Percentiles rank a stretch among this genome's conserved stretches.
These are phyloP conservation scores for Drosera spatulata DNA, from an alignment of 179 eudicot genomes.

Conservation along the genomic window DNA sequence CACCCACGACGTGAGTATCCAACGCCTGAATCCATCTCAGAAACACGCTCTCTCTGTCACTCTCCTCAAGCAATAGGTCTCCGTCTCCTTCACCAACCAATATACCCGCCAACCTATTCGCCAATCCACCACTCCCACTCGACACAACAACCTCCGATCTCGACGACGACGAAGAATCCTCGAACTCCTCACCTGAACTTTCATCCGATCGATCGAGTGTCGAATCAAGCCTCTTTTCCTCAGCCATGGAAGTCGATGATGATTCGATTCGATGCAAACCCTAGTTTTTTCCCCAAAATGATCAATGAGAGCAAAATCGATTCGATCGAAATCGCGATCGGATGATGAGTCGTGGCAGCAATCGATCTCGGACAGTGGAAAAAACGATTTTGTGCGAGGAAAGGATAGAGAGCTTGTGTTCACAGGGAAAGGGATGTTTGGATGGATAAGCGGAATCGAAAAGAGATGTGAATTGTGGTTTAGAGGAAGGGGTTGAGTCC, in stretches of 20 bases:
- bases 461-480: no score
- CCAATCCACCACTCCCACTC: constrained; percentile 16
- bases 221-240: constrained; percentile 14
- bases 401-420: no score
- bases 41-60: constrained; percentile 29
- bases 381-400: no score
- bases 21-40: constrained; percentile 58
- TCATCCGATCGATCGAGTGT: constrained; percentile 5
- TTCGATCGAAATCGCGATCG: no score
- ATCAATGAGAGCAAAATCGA: no score
- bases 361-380: no score
- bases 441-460: no score
- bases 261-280: no score
- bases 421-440: no score
- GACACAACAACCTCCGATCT: constrained; percentile 9
- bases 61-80: constrained; percentile 47
- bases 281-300: no score
- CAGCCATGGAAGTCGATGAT: constrained; percentile 12
- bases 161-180: neutral
- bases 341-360: no score
- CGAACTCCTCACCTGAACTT: constrained; percentile 3
- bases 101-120: constrained; percentile 34
- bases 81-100: constrained; percentile 33
- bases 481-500: no score
- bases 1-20: constrained; percentile 80